These are phyloP conservation scores for Miscanthus lutarioriparius DNA, from an alignment of 176 grass and related monocot species.

Conservation along the genomic window DNA sequence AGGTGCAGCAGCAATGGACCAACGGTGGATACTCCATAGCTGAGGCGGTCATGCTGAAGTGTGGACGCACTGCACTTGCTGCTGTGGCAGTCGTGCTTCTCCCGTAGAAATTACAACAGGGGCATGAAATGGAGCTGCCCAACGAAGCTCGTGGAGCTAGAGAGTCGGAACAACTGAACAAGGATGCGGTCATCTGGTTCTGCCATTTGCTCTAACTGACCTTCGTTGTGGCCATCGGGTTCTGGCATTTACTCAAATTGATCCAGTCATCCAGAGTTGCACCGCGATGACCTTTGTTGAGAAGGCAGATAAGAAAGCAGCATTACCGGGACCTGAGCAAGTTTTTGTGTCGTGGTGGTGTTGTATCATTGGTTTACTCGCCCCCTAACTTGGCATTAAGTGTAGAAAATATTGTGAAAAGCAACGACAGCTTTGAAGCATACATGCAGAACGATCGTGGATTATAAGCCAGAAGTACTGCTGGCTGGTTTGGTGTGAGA, in stretches of 20 bases:
- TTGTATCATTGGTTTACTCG: background rate
- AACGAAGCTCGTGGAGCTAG: background rate
- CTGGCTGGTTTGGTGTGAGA: too few relatives aligned
- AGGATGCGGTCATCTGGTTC: background rate
- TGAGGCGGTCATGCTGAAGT: background rate
- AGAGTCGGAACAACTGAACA: background rate
- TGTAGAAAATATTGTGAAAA: constrained; percentile 21
- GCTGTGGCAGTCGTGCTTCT: background rate
- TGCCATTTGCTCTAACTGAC: background rate
- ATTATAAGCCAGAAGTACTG: too few relatives aligned
- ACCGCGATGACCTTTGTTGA: background rate
- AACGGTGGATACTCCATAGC: background rate
- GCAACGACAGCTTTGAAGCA: background rate
- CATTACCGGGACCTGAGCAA: background rate
- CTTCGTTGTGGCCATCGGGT: background rate
- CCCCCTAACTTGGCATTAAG: background rate
- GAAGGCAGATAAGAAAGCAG: background rate
- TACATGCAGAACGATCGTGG: too few relatives aligned
- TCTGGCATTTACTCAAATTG: background rate
- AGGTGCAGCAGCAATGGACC: background rate
- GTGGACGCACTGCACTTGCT: too few relatives aligned
- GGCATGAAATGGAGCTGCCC: constrained; percentile 24
- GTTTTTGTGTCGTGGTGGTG: background rate
- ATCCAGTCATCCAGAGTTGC: background rate
- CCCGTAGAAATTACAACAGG: constrained; percentile 5